Evolutionary conservation across 2,329 filamentous ascomycete genomes (phyloP), one percentile per base, ranked within the genome.

Genomic region (Penicillium sp.): DNA sequence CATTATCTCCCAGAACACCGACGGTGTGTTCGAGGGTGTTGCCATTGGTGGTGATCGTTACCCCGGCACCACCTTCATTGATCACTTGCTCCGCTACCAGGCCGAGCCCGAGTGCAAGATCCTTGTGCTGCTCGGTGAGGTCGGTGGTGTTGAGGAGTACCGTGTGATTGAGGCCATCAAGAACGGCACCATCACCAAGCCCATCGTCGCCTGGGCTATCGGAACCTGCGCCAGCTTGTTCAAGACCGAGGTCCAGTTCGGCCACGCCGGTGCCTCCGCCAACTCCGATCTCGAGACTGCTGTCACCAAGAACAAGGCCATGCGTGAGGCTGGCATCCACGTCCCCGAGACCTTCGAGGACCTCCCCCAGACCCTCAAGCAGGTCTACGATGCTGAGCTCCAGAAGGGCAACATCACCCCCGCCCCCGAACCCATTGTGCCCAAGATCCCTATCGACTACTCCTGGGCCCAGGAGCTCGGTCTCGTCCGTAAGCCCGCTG

Each of bases 401-500:
- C 85, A 88, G 77, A 82, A 90, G 61, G 92, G 92, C 73, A 89
- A 85, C 71, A 92, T 99, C 77, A 86, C 87, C 74, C 92, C 92
- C 70, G 85, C 90, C 76, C 78, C 90, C 38, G 94, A 99, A 84
- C 94, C 94, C 56, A 84, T 89, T 51, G 91, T 96, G 41, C 94
- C 94, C 78, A 99, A 99, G 89, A 99, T 99, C 76, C 94, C 94
- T 73, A 95, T 99, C 71, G 94, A 99, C 81, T 99, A 99, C 86
- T 93, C 92, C 41, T 99, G 94, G 94, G 94, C 94, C 23, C 94
- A 99, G 82, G 94, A 99, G 81, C 90, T 99, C 65, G 94, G 94
- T 74, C 92, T 99, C 70, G 94, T 99, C 84, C 93, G 94, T 83
- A 99, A 99, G 86, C 94, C 94, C 66, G 94, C 94, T 78, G 94